Conservation (phyloP, 2,329 filamentous ascomycete species). For the Botrytis squamosa region DNA sequence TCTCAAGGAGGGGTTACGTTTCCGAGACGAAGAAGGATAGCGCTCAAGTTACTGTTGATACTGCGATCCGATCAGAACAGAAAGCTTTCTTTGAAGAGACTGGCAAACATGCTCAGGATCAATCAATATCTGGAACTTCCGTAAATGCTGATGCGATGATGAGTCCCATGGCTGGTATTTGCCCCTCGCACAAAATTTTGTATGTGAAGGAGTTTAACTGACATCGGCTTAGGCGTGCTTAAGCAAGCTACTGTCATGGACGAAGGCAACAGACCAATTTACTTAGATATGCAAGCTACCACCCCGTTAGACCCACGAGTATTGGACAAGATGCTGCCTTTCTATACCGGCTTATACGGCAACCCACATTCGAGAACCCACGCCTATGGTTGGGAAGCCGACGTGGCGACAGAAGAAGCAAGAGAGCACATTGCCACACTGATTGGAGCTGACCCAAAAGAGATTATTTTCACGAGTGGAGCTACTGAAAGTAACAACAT, state of each 20-base stretch:
- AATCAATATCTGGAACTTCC: slow-evolving; percentile 33
- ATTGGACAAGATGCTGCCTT: slow-evolving; percentile 94
- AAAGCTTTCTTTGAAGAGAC: slow-evolving; percentile 67
- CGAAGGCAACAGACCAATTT: slow-evolving; percentile 88
- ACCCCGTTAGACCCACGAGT: slow-evolving; percentile 94
- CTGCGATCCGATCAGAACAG: slow-evolving; percentile 82
- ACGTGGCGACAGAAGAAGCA: slow-evolving; percentile 87
- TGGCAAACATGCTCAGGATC: slow-evolving; percentile 36
- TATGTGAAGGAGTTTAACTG: slow-evolving; percentile 28
- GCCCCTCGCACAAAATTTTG: slow-evolving; percentile 16
- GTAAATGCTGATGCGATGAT: slow-evolving; percentile 58
- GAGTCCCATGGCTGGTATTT: slow-evolving; percentile 71
- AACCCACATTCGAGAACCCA: slow-evolving; percentile 98
- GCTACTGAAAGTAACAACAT: slow-evolving; percentile 99
- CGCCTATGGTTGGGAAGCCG: slow-evolving; percentile 97
- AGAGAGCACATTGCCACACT: slow-evolving; percentile 79
- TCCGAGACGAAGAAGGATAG: slow-evolving; percentile 76
- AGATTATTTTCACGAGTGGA: slow-evolving; percentile 98
- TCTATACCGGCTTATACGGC: slow-evolving; percentile 87
- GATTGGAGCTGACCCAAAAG: slow-evolving; percentile 92
- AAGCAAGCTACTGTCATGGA: slow-evolving; percentile 93
- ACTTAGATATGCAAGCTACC: slow-evolving; percentile 97
- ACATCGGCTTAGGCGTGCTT: slow-evolving; percentile 60
- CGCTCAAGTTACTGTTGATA: slow-evolving; percentile 79
- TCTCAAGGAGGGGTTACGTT: slow-evolving; percentile 67